Evolutionary conservation across 768 basidiomycete genomes (phyloP).

Genomic region (Brasilioporus rufonigricans): DNA sequence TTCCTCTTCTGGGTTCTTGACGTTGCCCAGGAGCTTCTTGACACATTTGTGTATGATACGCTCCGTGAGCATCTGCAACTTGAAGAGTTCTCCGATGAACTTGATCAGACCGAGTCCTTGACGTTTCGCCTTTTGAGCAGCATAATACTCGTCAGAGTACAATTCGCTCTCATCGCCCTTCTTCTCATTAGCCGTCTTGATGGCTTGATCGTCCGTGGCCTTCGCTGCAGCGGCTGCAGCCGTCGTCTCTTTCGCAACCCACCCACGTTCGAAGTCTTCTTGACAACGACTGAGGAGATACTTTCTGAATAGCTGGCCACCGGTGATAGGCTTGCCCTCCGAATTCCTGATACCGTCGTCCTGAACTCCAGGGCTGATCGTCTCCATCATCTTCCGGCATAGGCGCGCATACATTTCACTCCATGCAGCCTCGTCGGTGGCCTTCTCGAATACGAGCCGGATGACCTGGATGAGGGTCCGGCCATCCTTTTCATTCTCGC

Average conservation of each 20-base stretch:
- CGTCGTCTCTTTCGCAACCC: conserved; percentile 85
- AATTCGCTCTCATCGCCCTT: conserved; percentile 62
- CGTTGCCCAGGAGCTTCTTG: conserved; percentile 90
- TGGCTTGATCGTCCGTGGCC: conserved; percentile 78
- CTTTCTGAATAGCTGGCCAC: conserved; percentile 94
- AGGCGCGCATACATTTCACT: conserved; percentile 97
- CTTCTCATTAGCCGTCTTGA: conserved; percentile 64
- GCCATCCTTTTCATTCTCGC: conserved; percentile 88
- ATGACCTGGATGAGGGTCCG: conserved; percentile 95
- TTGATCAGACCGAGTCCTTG: conserved; percentile 95
- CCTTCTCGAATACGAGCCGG: conserved; percentile 94
- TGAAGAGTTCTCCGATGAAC: conserved; percentile 98
- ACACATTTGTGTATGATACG: conserved; percentile 99
- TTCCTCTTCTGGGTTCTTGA: conserved; percentile 95
- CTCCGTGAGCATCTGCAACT: conserved; percentile 97
- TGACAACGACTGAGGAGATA: conserved; percentile 96
- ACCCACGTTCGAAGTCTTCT: conserved; percentile 96
- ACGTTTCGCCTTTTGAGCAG: conserved; percentile 94
- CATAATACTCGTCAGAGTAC: conserved; percentile 95
- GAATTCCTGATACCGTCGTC: conserved; percentile 81
- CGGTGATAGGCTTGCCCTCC: conserved; percentile 85
- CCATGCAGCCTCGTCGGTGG: conserved; percentile 93
- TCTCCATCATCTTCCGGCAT: conserved; percentile 95
- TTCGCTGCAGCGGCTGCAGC: conserved; percentile 85
- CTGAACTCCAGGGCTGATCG: conserved; percentile 81